Evolutionary conservation across 73 alveolate genomes (phyloP).

Genomic region (Loxodes magnus): DNA sequence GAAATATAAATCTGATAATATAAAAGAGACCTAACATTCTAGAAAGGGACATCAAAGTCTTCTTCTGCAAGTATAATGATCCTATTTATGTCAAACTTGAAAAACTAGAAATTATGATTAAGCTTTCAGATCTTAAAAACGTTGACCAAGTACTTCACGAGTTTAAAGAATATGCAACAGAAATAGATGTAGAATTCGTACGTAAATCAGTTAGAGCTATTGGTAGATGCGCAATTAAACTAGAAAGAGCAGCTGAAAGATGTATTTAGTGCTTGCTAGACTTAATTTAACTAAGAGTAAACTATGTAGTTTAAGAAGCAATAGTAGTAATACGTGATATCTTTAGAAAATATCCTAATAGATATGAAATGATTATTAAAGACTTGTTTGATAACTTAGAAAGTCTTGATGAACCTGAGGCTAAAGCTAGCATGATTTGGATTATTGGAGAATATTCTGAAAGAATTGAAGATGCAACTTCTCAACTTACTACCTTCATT

Average conservation of each 20-base stretch:
- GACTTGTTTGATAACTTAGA: slow-evolving; percentile 91
- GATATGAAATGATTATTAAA: slow-evolving; percentile 76
- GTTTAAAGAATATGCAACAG: slow-evolving; percentile 88
- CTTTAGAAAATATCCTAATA: slow-evolving; percentile 85
- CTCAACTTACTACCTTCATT: slow-evolving; percentile 74
- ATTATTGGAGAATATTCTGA: slow-evolving; percentile 88
- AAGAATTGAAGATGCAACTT: slow-evolving; percentile 92
- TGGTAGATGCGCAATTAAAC: slow-evolving; percentile 91
- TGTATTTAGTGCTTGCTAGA: slow-evolving; percentile 25
- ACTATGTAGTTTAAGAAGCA: slow-evolving; percentile 98
- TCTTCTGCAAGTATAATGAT: slow-evolving; percentile 97
- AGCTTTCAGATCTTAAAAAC: slow-evolving; percentile 88
- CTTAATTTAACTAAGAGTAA: slow-evolving; percentile 47
- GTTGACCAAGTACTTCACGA: slow-evolving; percentile 87
- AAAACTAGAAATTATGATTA: slow-evolving; percentile 92
- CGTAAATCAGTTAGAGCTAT: slow-evolving; percentile 91
- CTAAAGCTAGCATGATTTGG: slow-evolving; percentile 94
- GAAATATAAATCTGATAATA: slow-evolving; percentile 90
- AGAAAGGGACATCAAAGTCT: slow-evolving; percentile 90
- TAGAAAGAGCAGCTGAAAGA: slow-evolving; percentile 87
- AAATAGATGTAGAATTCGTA: slow-evolving; percentile 91
- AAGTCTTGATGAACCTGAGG: slow-evolving; percentile 95
- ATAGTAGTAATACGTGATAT: slow-evolving; percentile 94
- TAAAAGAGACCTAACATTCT: slow-evolving; percentile 92
- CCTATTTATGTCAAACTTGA: slow-evolving; percentile 95